These are phyloP conservation scores for Metschnikowia colocasiae DNA, from an alignment of 805 yeast genomes.

Conservation along the genomic window DNA sequence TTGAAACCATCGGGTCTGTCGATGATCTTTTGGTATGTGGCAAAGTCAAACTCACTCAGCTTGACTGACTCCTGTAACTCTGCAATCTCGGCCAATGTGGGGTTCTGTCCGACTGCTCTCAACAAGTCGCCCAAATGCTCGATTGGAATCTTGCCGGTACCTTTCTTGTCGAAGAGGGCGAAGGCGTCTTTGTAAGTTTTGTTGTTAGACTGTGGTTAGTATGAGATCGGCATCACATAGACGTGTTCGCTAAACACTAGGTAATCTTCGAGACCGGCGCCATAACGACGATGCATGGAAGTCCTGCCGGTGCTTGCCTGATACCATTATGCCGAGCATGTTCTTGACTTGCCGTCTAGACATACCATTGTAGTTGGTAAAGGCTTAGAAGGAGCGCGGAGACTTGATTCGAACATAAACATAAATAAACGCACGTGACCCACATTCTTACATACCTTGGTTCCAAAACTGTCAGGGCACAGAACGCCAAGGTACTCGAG, in stretches of 20 bases:
- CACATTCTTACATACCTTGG: not conserved
- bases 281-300: not conserved
- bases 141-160: slow-evolving; percentile 83
- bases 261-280: not conserved
- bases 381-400: slow-evolving; percentile 1
- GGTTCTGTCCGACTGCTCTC: slow-evolving; percentile 98
- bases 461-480: not conserved
- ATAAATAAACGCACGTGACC: slow-evolving; percentile 10
- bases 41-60: slow-evolving; percentile 60
- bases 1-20: slow-evolving; percentile 87
- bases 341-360: not conserved
- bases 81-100: slow-evolving; percentile 84
- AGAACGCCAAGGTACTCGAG: not conserved
- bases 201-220: slow-evolving; percentile 29
- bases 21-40: slow-evolving; percentile 69
- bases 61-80: slow-evolving; percentile 42
- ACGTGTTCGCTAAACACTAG: not conserved
- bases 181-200: slow-evolving; percentile 82
- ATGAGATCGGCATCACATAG: not conserved
- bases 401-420: not conserved
- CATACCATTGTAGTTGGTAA: slow-evolving; percentile 5
- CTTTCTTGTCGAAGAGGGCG: slow-evolving; percentile 93
- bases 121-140: slow-evolving; percentile 87
- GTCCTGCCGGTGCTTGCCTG: not conserved
- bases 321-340: not conserved